Evolutionary conservation across 164 flowering plant genomes (phyloP), one percentile per base, ranked within the genome.

Genomic region (Houttuynia cordata): DNA sequence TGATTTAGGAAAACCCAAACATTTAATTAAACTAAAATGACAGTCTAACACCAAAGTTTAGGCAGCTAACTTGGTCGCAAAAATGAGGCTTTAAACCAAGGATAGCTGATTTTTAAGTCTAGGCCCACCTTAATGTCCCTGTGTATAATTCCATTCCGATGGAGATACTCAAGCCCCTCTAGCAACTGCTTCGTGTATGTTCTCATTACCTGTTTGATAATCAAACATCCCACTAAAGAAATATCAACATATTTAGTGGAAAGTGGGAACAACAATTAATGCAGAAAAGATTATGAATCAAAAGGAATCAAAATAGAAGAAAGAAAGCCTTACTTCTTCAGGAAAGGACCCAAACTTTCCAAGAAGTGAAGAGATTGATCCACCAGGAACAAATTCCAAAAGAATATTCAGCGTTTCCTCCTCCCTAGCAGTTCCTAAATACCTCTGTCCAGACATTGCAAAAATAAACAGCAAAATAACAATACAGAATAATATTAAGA

Each of bases 371-470:
- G 95, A 80, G 45, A 94, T 94, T 37, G 97, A 91, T 69, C 99
- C 99, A 65, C 99, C 99, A n/a, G 99, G 90, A 55, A 94, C 96
- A 77, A 94, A 91, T 67, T 94, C 99, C 68, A 94, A 69, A 59
- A 94, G 68, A 65, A 94, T 94, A 71, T 94, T 91, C 42, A 94
- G 71, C 2, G 85, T 77, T 37, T 81, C 93, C 24, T 86, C 93
- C 78, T 94, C 99, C 70, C 93, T 83, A 37, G 79, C 89, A 60
- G 97, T 93, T 53, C 99, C 99, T 69, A 93, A 72, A 60, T 93
- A 93, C 78, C 99, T 85, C 99, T 93, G 77, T 51, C 57, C 56
- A 21, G 65, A 67, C 25, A 71, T 22, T 51, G 1, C 54, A 40
- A 62, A 53, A 54, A 20, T 13, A 39, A 42, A 21, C 3, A 54